phyloP scores from a whole-genome alignment of 345 rosid genomes.

The Limnanthes douglasii region DNA sequence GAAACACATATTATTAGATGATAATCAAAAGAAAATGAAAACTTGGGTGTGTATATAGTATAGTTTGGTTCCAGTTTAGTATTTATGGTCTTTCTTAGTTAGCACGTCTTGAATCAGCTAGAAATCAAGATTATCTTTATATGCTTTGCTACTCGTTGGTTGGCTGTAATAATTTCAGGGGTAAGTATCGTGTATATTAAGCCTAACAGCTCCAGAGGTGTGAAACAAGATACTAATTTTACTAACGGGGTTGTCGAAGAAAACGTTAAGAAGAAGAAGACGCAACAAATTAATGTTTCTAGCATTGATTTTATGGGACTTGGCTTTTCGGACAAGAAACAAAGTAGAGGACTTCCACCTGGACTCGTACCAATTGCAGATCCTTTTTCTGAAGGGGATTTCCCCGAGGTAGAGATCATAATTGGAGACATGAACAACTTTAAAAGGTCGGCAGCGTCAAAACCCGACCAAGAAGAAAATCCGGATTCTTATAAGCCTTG shows the following conservation, averaged over 20 bases:
- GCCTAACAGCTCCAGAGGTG: too few relatives aligned
- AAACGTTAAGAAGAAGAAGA: slow-evolving; percentile 15
- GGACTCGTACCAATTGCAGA: slow-evolving; percentile 53
- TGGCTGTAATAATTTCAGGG: too few relatives aligned
- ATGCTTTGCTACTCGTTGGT: too few relatives aligned
- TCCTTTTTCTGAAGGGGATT: slow-evolving; percentile 39
- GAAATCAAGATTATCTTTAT: too few relatives aligned
- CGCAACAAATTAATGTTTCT: slow-evolving; percentile 36
- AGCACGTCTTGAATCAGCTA: too few relatives aligned
- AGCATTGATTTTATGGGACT: slow-evolving; percentile 72
- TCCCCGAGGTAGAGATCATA: slow-evolving; percentile 74
- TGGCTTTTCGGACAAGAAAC: slow-evolving; percentile 65
- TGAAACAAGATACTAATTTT: too few relatives aligned
- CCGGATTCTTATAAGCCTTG: slow-evolving; percentile 59
- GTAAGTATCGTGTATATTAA: too few relatives aligned
- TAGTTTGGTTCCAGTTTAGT: too few relatives aligned
- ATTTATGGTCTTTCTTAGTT: too few relatives aligned
- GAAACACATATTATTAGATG: too few relatives aligned
- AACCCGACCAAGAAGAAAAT: slow-evolving; percentile 22
- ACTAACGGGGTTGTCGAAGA: slow-evolving; percentile 13
- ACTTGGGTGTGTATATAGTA: too few relatives aligned
- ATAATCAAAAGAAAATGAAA: too few relatives aligned
- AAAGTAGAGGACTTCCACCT: slow-evolving; percentile 53
- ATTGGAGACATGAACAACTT: slow-evolving; percentile 66
- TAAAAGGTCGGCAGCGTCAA: slow-evolving; percentile 7